Evolutionary conservation across 495 filamentous ascomycete genomes (phyloP), one percentile per base, ranked within the genome.

Genomic region (Jackrogersella minutella): DNA sequence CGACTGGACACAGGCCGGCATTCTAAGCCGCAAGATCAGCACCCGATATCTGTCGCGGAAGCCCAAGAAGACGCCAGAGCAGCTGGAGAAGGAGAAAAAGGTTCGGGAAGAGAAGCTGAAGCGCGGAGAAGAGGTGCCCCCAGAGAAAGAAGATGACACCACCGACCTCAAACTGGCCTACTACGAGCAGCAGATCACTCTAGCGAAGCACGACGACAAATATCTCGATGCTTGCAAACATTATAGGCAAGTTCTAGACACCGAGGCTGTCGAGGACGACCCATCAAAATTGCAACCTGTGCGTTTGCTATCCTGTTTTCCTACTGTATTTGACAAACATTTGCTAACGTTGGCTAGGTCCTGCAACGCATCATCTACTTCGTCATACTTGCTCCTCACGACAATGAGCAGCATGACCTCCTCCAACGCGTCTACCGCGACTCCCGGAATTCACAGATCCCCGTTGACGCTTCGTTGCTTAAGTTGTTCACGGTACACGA

Each of bases 361-460:
- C 87, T 98, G 44, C 91, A 96, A 79, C 86, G 94, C 66, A 92
- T 97, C 70, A 91, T 98, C 79, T 98, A 95, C 82, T 99, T 96
- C 80, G 87, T 97, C 74, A 93, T 97, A 64, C 91, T 99, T 58
- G 90, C 95, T 7, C 93, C 96, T 9, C 92, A 98, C 80, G 94
- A 97, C 82, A 99, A 99, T 79, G 95, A 99, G 74, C 95, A 99
- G 79, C 94, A 93, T 71, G 95, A 99, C 65, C 91, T 99, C 46
- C 85, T 99, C 64, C 95, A 99, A 79, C 92, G 95, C 68, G 89
- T 98, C 72, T 86, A 92, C 76, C 79, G 82, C 66, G 90, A 93
- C 71, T 72, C 85, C 40, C 87, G 90, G 34, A 87, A 90, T 65
- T 76, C 85, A 3, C 85, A 85, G 64, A 84, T 96, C 24, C 83